phyloP scores from a whole-genome alignment of 768 basidiomycete species.

The Mycena chlorophos region DNA sequence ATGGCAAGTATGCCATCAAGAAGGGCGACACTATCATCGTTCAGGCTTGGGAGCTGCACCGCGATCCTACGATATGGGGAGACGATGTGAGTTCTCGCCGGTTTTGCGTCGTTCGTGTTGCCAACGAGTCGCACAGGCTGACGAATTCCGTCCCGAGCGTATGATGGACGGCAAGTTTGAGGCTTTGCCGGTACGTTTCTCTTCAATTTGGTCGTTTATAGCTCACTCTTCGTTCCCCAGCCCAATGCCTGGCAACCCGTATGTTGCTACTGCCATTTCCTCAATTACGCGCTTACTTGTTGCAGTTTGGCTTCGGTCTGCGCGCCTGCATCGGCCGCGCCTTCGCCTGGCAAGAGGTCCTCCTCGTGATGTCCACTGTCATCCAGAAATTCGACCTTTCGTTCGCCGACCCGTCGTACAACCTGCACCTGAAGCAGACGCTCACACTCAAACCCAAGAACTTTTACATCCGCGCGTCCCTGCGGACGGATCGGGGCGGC shows the following conservation, averaged over 20 bases:
- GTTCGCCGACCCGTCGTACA: slow-evolving; percentile 44
- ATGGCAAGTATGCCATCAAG: slow-evolving; percentile 42
- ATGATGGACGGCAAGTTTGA: slow-evolving; percentile 54
- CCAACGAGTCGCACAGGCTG: slow-evolving; percentile 30
- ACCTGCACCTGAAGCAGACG: slow-evolving; percentile 43
- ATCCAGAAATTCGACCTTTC: slow-evolving; percentile 49
- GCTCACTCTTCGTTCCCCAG: slow-evolving; percentile 21
- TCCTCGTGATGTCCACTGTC: slow-evolving; percentile 41
- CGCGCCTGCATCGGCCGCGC: slow-evolving; percentile 39
- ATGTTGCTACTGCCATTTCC: slow-evolving; percentile 8
- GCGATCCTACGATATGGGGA: slow-evolving; percentile 49
- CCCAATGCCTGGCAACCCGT: slow-evolving; percentile 47
- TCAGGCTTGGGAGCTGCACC: slow-evolving; percentile 32
- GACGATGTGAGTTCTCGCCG: slow-evolving; percentile 40
- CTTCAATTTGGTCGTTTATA: background rate
- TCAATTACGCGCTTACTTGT: slow-evolving; percentile 1
- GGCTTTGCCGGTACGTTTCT: slow-evolving; percentile 34
- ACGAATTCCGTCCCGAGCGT: slow-evolving; percentile 47
- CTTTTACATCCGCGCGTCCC: slow-evolving; percentile 41
- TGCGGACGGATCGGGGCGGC: slow-evolving; percentile 26
- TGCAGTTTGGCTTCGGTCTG: slow-evolving; percentile 20
- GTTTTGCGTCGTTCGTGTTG: background rate
- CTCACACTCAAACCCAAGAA: slow-evolving; percentile 49
- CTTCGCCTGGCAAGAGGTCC: slow-evolving; percentile 50
- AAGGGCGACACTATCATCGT: slow-evolving; percentile 32